Conservation (phyloP, 1,139 yeast species). For the Hanseniaspora sp. region DNA sequence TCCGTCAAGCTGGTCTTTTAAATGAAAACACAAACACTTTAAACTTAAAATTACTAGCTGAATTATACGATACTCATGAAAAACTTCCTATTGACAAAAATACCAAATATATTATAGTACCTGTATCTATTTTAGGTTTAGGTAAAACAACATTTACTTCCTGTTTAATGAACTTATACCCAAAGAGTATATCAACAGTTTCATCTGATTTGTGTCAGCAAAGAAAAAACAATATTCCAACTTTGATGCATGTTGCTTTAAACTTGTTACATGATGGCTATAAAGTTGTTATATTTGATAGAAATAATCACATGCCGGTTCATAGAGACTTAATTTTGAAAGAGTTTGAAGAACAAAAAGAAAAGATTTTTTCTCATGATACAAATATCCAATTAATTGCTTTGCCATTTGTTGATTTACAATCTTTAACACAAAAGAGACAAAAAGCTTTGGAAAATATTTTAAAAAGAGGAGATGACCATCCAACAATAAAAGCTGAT, state of each 20-base stretch:
- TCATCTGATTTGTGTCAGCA: conserved; percentile 75
- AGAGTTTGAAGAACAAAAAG: conserved; percentile 38
- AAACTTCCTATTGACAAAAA: conserved; percentile 26
- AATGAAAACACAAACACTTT: conserved; percentile 35
- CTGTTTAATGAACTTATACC: conserved; percentile 46
- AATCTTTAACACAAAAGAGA: conserved; percentile 25
- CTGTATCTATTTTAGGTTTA: conserved; percentile 87
- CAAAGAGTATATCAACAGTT: conserved; percentile 48
- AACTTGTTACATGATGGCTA: conserved; percentile 31
- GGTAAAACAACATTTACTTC: conserved; percentile 82
- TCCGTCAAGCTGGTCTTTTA: conserved; percentile 38
- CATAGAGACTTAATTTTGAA: conserved; percentile 61
- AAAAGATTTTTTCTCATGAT: conserved; percentile 32
- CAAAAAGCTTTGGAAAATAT: conserved; percentile 52
- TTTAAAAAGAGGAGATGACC: conserved; percentile 68
- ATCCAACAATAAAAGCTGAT: conserved; percentile 62
- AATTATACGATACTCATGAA: conserved; percentile 28
- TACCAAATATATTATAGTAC: conserved; percentile 54
- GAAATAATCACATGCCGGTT: conserved; percentile 64
- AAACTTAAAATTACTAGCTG: conserved; percentile 30
- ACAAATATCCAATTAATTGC: conserved; percentile 45
- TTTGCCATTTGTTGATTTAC: conserved; percentile 50
- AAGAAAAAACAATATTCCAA: conserved; percentile 36
- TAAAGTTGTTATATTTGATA: conserved; percentile 59
- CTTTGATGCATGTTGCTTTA: conserved; percentile 43